Conservation (phyloP, 139 green algal genomes). For the Coelastrella sp. region DNA sequence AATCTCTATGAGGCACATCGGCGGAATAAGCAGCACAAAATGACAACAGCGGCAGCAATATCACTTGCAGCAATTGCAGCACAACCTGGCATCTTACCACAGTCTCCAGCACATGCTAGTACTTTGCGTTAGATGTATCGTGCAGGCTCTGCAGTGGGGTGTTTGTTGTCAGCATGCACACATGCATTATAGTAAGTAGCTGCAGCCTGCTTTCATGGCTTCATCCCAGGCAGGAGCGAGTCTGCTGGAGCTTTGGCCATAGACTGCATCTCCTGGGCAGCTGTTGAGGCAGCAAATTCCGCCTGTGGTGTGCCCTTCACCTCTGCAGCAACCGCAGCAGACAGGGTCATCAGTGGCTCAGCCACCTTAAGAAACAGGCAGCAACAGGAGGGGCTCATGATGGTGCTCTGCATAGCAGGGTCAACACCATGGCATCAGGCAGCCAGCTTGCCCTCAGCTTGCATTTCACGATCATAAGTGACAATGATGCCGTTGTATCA, state of each 20-base stretch:
- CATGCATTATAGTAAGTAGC: too few relatives aligned
- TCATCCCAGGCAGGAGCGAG: too few relatives aligned
- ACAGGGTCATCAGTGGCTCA: neutral
- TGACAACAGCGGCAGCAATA: neutral
- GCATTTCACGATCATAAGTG: too few relatives aligned
- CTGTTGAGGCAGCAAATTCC: neutral
- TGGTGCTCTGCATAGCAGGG: neutral
- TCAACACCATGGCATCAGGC: neutral
- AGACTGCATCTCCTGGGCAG: neutral
- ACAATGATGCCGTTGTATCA: too few relatives aligned
- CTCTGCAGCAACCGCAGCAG: neutral
- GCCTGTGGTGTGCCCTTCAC: neutral
- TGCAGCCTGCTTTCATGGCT: too few relatives aligned
- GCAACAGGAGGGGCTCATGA: conserved; percentile 1
- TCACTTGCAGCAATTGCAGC: neutral
- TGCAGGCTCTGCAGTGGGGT: too few relatives aligned
- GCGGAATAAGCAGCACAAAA: too few relatives aligned
- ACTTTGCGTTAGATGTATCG: too few relatives aligned
- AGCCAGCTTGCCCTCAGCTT: neutral
- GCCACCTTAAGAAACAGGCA: neutral
- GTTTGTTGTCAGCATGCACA: too few relatives aligned
- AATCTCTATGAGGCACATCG: too few relatives aligned
- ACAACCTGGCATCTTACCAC: neutral
- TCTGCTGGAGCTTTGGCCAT: too few relatives aligned
- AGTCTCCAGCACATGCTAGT: too few relatives aligned